Evolutionary conservation across 2,329 filamentous ascomycete species (phyloP), one percentile per base, ranked within the genome.

Genomic region (Beauveria scarabaeidicola): DNA sequence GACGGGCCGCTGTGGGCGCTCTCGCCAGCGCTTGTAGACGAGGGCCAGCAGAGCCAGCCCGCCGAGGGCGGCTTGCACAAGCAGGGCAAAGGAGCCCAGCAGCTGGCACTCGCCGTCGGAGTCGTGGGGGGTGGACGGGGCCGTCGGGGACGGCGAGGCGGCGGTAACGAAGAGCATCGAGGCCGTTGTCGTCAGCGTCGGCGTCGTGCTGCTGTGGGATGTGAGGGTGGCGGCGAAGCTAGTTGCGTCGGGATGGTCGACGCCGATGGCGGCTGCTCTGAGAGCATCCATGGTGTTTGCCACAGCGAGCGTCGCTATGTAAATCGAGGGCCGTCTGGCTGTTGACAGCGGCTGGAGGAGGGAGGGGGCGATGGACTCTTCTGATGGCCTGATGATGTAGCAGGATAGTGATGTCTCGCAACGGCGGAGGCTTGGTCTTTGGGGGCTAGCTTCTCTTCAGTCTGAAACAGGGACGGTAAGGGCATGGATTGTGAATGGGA

Each of bases 21-120:
- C 94, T 64, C 90, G 84, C 85, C 89, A 96, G 66, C 94, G 83
- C 78, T 99, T 99, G 78, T 85, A 96, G 8, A 97, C 93, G 52
- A 99, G 81, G 1, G 91, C 90, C 58, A 93, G 78, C 56, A 97
- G 76, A 9, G 94, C 94, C 59, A 97, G 77, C 19, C 81, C 84
- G 19, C 94, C 94, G 19, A 99, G 83, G 1, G 91, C 90, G 47
- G 84, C 88, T 77, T 99, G 94, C 6, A 99, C 88, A 38, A 99
- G 69, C 59, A 99, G 81, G 13, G 94, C 93, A 71, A 97, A 99
- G 4, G 92, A 84, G 1, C 94, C 94, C 2, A 99, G 81, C 10
- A 99, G 81, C 64, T 87, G 82, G 73, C 94, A 99, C 75, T 96
- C 90, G 66, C 88, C 90, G 55, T 81, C 81, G 36, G 82, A 76